Conservation (phyloP, 495 filamentous ascomycete species). For the Trichoderma reesei region DNA sequence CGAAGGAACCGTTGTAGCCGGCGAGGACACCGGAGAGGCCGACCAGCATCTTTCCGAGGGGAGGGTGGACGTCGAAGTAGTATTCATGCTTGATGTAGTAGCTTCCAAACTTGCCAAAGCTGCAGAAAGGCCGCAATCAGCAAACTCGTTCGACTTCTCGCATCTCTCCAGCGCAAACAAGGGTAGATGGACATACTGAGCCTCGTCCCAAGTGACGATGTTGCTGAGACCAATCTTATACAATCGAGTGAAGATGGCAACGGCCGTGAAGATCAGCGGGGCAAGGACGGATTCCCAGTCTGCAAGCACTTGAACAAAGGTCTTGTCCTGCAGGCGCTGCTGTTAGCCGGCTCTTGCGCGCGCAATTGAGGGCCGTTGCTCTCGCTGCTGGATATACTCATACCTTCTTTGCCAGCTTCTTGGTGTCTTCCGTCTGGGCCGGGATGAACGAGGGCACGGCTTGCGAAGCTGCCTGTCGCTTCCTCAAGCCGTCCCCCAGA, state of each 20-base stretch:
- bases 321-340: conserved; percentile 28
- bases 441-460: conserved; percentile 26
- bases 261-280: conserved; percentile 74
- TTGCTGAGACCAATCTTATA: conserved; percentile 91
- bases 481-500: conserved; percentile 55
- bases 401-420: conserved; percentile 53
- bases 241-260: conserved; percentile 89
- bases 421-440: conserved; percentile 51
- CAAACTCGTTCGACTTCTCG: conserved; percentile 94
- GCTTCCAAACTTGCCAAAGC: conserved; percentile 98
- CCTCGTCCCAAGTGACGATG: conserved; percentile 98
- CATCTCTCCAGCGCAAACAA: conserved; percentile 2
- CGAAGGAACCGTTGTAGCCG: conserved; percentile 98
- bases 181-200: conserved; percentile 58
- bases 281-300: conserved; percentile 81
- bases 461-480: conserved; percentile 57
- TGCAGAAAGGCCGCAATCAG: conserved; percentile 61
- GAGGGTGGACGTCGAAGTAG: conserved; percentile 80
- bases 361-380: neutral
- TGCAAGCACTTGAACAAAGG: conserved; percentile 55
- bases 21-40: conserved; percentile 91
- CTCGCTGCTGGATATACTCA: conserved; percentile 8
- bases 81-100: conserved; percentile 98
- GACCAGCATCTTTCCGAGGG: conserved; percentile 95
- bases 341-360: conserved; percentile 8